Base-by-base conservation (phyloP, 139 green algal genomes). In the Parachlorella kessleri region DNA sequence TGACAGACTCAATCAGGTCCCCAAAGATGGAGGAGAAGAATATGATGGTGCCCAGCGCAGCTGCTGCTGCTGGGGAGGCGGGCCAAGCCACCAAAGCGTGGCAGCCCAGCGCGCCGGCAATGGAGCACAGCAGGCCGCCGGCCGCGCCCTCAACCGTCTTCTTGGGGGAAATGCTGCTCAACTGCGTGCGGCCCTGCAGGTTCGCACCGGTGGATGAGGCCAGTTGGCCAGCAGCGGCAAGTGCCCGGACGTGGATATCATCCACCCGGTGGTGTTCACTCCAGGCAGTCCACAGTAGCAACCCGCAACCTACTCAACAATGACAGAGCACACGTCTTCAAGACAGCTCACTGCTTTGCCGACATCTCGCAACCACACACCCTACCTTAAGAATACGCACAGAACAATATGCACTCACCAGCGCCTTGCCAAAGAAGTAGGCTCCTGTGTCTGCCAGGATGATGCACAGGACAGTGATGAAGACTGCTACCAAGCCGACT, bases 1-100 rank as follows among this genome's bases (percentile, higher is more conserved):
- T 97, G 75, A 97, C 93, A 9, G 84, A 95, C 87, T 99, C 97
- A n/a, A 98, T 96, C 41, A 99, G 86, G 82, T 99, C 97, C 3
- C 97, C 97, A 84, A 98, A 98, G n/a, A 99, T 79, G 66, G 78
- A 90, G 55, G 87, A 88, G 65, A 94, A 88, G 70, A 97, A 98
- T 21, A 95, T 82, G 36, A 94, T 42, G 21, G 90, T 79, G 36
- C 82, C 88, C 55, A 91, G 39, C n/a, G 63, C 75, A 1, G 76
- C 72, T 0, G 88, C 84, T 23, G 48, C 36, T 3, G 68, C 8
- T 6, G 76, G 53, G 66, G 54, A 70, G 35, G 71, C 69, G n/a
- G 82, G 82, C 82, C 82, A 90, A 28, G 73, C 78, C 26, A 93
- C 76, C 38, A 91, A 24, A 32, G 36, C 65, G 64, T 80, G 71